These are phyloP conservation scores for Achaetomium macrosporum DNA, from an alignment of 2,329 filamentous ascomycete species.

Conservation along the genomic window DNA sequence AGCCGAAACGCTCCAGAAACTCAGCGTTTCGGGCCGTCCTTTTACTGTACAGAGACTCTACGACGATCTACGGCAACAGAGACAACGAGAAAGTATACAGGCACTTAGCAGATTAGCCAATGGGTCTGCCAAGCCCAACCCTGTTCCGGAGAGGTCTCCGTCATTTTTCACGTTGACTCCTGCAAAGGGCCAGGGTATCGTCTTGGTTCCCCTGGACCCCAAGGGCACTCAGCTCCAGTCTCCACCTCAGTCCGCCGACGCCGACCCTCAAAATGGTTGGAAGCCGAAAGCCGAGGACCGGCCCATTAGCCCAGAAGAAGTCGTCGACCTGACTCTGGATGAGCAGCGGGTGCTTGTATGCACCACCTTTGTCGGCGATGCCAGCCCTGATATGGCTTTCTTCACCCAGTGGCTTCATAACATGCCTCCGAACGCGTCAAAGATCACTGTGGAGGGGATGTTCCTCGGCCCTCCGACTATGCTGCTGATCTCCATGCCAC, in stretches of 20 bases:
- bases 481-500: slow-evolving; percentile 60
- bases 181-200: slow-evolving; percentile 47
- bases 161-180: slow-evolving; percentile 52
- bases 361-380: slow-evolving; percentile 61
- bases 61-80: slow-evolving; percentile 47
- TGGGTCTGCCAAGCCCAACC: slow-evolving; percentile 35
- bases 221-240: slow-evolving; percentile 29
- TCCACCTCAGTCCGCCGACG: slow-evolving; percentile 27
- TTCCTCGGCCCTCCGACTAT: slow-evolving; percentile 62
- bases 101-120: slow-evolving; percentile 39
- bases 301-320: slow-evolving; percentile 33
- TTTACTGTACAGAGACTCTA: slow-evolving; percentile 53
- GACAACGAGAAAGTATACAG: slow-evolving; percentile 41
- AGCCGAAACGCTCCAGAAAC: slow-evolving; percentile 48
- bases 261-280: slow-evolving; percentile 24
- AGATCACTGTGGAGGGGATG: slow-evolving; percentile 61
- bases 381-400: slow-evolving; percentile 59
- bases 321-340: slow-evolving; percentile 54
- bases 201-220: slow-evolving; percentile 43
- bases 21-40: slow-evolving; percentile 44
- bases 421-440: slow-evolving; percentile 49
- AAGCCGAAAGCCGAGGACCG: slow-evolving; percentile 19
- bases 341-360: slow-evolving; percentile 59
- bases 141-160: slow-evolving; percentile 37
- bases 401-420: slow-evolving; percentile 62